phyloP scores from a whole-genome alignment of 768 basidiomycete species.

The Calocybe indica region DNA sequence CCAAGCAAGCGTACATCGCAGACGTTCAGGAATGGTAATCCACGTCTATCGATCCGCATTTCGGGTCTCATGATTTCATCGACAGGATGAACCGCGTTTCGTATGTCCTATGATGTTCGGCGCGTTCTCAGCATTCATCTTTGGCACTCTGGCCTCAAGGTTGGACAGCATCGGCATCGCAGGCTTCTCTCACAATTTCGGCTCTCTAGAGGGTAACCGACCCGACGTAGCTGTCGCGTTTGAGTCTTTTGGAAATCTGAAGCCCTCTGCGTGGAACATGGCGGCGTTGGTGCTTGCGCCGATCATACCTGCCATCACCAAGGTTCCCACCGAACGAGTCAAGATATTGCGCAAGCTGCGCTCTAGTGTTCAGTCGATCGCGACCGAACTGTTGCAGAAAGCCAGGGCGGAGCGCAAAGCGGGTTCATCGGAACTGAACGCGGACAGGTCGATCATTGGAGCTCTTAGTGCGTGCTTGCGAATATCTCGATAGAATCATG shows the following conservation, averaged over 20 bases:
- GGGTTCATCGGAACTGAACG: slow-evolving; percentile 2
- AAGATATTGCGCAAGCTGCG: slow-evolving; percentile 1
- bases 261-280: not conserved
- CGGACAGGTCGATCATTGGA: slow-evolving; percentile 10
- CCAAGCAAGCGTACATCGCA: slow-evolving; percentile 14
- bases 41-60: not conserved
- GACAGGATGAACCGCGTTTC: slow-evolving; percentile 35
- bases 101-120: slow-evolving; percentile 10
- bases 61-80: not conserved
- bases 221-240: slow-evolving; percentile 18
- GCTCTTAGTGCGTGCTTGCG: slow-evolving; percentile 4
- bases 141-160: slow-evolving; percentile 11
- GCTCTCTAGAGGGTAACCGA: slow-evolving; percentile 29
- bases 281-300: slow-evolving; percentile 6
- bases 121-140: not conserved
- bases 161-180: slow-evolving; percentile 40
- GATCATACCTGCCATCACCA: slow-evolving; percentile 6
- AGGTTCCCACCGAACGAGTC: slow-evolving; percentile 8
- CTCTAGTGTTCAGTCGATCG: slow-evolving; percentile 7
- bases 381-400: slow-evolving; percentile 7
- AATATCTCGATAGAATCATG: not conserved
- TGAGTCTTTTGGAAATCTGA: slow-evolving; percentile 12
- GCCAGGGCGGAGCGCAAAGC: slow-evolving; percentile 2
- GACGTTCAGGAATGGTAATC: slow-evolving; percentile 29
- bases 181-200: slow-evolving; percentile 40